Percentiles rank a stretch among this genome's conserved stretches.
Evolutionary conservation across 805 yeast genomes (phyloP).

Genomic region (Metschnikowia picachoensis): DNA sequence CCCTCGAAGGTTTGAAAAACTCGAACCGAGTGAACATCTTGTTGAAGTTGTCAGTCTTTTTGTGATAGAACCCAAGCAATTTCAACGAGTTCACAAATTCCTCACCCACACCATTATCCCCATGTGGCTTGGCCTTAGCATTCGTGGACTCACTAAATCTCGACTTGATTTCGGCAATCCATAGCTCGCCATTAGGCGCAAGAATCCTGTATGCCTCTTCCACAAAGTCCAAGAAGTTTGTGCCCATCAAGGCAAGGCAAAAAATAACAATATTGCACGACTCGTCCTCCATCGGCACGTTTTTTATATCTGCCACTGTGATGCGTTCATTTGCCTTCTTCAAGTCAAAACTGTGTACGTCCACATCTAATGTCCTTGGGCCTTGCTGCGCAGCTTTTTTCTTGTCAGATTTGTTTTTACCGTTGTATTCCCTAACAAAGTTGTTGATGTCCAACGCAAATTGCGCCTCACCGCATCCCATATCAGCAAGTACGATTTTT

Average conservation of each 20-base stretch:
- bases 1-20: conserved; percentile 80
- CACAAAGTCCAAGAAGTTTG: conserved; percentile 88
- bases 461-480: conserved; percentile 99
- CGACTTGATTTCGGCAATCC: conserved; percentile 97
- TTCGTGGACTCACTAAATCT: conserved; percentile 62
- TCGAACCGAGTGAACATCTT: conserved; percentile 95
- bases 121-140: conserved; percentile 29
- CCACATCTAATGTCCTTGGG: conserved; percentile 42
- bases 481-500: conserved; percentile 83
- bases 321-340: conserved; percentile 84
- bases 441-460: conserved; percentile 63
- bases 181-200: conserved; percentile 87
- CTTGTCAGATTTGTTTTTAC: conserved; percentile 21
- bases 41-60: conserved; percentile 78
- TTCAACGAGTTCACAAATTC: conserved; percentile 80
- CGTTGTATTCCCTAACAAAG: conserved; percentile 36
- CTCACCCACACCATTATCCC: conserved; percentile 45
- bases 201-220: conserved; percentile 84
- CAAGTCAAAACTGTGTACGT: conserved; percentile 87
- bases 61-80: conserved; percentile 79
- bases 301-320: conserved; percentile 93
- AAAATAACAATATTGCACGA: conserved; percentile 87
- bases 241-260: conserved; percentile 95
- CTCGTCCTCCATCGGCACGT: conserved; percentile 78
- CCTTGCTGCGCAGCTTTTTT: conserved; percentile 29